Conservation (phyloP, 495 filamentous ascomycete species). For the Oleoguttula mirabilis region DNA sequence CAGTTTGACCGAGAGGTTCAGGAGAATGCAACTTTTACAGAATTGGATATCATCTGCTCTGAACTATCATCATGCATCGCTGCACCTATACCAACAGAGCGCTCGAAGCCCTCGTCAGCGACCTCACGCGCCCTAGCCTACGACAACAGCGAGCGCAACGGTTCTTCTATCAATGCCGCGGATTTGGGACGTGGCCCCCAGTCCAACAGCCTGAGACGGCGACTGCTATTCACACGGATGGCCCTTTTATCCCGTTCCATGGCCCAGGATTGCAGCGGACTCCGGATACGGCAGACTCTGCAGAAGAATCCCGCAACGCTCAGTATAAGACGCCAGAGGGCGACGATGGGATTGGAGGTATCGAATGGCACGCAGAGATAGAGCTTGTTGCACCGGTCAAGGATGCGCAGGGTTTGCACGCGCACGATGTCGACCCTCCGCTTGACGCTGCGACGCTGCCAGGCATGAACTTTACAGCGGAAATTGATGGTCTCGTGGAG, state of each 20-base stretch:
- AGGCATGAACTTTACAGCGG: background rate
- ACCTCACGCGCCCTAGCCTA: too few species aligned
- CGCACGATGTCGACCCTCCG: too few species aligned
- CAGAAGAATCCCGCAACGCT: background rate
- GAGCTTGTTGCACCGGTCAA: slow-evolving; percentile 6
- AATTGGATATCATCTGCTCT: too few species aligned
- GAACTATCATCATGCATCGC: too few species aligned
- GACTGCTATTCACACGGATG: background rate
- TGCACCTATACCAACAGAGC: too few species aligned
- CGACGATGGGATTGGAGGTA: background rate
- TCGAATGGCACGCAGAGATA: slow-evolving; percentile 13
- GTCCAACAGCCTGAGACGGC: background rate
- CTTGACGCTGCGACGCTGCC: background rate
- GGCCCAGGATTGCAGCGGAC: background rate
- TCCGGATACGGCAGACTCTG: too few species aligned
- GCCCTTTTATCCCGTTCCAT: background rate
- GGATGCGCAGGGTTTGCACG: too few species aligned
- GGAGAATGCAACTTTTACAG: too few species aligned
- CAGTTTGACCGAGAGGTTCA: too few species aligned
- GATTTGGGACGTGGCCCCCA: background rate
- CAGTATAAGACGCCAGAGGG: background rate
- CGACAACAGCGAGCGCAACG: slow-evolving; percentile 4
- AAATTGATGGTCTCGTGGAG: background rate
- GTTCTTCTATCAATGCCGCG: slow-evolving; percentile 3
- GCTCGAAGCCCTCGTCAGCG: too few species aligned